phyloP scores from a whole-genome alignment of 805 yeast species.

The Maudiozyma barnettii region DNA sequence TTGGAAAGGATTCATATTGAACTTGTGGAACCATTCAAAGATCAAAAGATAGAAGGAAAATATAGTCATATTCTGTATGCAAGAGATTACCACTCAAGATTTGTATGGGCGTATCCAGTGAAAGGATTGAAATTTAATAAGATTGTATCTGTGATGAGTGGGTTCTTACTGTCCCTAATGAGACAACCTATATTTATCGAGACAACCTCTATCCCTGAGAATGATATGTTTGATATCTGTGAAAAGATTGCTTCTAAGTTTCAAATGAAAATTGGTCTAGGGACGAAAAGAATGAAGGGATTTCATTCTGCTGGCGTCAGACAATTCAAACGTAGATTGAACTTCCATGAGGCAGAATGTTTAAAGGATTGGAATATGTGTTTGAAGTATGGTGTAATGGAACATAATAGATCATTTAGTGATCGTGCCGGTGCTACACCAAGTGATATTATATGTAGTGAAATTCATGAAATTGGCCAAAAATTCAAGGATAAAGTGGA shows the following conservation, averaged over 20 bases:
- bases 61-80: conserved; percentile 22
- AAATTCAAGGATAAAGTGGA: conserved; percentile 16
- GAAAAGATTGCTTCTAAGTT: conserved; percentile 17
- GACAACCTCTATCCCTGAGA: conserved; percentile 21
- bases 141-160: conserved; percentile 10
- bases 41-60: conserved; percentile 17
- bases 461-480: conserved; percentile 7
- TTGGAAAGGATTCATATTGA: conserved; percentile 26
- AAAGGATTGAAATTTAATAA: conserved; percentile 17
- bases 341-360: conserved; percentile 13
- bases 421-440: conserved; percentile 18
- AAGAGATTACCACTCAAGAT: conserved; percentile 25
- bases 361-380: conserved; percentile 22
- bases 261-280: conserved; percentile 22
- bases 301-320: conserved; percentile 17
- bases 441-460: conserved; percentile 13
- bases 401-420: conserved; percentile 13
- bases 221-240: conserved; percentile 24
- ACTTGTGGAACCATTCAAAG: conserved; percentile 20
- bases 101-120: conserved; percentile 26
- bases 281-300: conserved; percentile 9
- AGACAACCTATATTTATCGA: conserved; percentile 25
- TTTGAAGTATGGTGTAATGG: conserved; percentile 13
- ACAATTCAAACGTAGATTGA: conserved; percentile 12
- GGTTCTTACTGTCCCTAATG: conserved; percentile 14